Conservation (phyloP, 2,329 filamentous ascomycete species). For the Stachybotrys echinatus region DNA sequence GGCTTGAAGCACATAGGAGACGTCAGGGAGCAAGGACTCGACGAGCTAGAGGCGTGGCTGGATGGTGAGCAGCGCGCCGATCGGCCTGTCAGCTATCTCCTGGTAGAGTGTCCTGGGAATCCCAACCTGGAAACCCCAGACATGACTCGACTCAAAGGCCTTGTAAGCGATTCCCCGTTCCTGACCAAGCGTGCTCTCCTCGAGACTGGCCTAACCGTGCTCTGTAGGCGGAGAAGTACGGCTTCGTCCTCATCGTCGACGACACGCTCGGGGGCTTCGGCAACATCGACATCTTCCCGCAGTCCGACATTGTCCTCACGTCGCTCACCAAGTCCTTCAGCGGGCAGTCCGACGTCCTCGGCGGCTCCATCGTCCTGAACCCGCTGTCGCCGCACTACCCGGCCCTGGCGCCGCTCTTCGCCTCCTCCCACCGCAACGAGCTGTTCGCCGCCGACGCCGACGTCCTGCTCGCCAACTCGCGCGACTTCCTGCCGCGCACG, state of each 20-base stretch:
- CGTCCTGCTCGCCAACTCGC: constrained; percentile 38
- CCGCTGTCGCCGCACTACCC: constrained; percentile 36
- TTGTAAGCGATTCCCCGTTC: constrained; percentile 30
- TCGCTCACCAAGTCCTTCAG: constrained; percentile 55
- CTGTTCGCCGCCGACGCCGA: constrained; percentile 41
- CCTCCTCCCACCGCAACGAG: constrained; percentile 33
- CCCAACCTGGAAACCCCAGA: constrained; percentile 27
- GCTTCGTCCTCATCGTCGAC: constrained; percentile 40
- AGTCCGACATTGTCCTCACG: constrained; percentile 44
- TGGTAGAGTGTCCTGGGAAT: constrained; percentile 39
- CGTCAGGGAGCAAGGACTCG: constrained; percentile 35
- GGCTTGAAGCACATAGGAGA: constrained; percentile 43
- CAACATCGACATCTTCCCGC: constrained; percentile 44
- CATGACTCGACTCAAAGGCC: constrained; percentile 23
- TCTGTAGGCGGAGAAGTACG: constrained; percentile 31
- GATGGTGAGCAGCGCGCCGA: constrained; percentile 30
- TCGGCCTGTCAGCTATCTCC: constrained; percentile 36
- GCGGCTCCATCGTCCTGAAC: constrained; percentile 44
- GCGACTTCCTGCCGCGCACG: constrained; percentile 34
- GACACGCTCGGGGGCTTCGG: constrained; percentile 43
- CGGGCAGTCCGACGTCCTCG: constrained; percentile 51
- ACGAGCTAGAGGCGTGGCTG: constrained; percentile 39
- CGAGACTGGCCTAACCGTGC: background rate
- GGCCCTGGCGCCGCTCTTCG: constrained; percentile 23
- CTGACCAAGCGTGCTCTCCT: background rate